Evolutionary conservation across 352 stramenopile species (phyloP), one percentile per base, ranked within the genome.

Genomic region (Pythium brassicae): DNA sequence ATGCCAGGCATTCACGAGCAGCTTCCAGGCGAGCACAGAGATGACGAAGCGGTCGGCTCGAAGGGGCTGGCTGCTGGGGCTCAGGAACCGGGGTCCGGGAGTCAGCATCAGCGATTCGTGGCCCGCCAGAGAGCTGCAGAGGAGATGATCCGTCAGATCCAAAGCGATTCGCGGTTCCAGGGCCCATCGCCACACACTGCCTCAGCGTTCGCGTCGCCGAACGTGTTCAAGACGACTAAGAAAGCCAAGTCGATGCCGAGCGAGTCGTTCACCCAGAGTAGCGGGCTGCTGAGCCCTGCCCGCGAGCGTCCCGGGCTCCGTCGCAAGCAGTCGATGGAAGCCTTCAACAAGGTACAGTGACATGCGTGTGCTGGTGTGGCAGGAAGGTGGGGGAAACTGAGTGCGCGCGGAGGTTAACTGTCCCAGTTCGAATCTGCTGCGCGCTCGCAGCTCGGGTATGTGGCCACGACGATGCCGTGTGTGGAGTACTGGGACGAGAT

Each of bases 321-420:
- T 22, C 73, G 80, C 22, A 73, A 79, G n/a, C 72, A 83, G 14
- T 87, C 77, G 8, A 87, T 90, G 71, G 76, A 85, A 15, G 61
- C 69, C 6, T 78, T 71, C 71, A 68, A 68, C 17, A 71, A 76
- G 59, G 71, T 80, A 62, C n/a, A 4, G 49, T n/a, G 7, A 3
- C 2, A 4, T 14, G 10, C 1, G n/a, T 27, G 42, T 37, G 14
- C 19, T 26, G 49, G 22, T 10, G 14, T 5, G 20, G 48, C n/a
- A 8, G 19, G 37, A 43, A 25, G 22, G 12, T 57, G 43, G 27
- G 11, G 11, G 27, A n/a, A 2, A 44, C 54, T 51, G 14, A 49
- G 45, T 57, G 48, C 34, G 39, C 50, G 3, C 35, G 53, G 14
- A 26, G 23, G 10, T 14, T 29, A 7, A 37, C 32, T 37, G 32